These are phyloP conservation scores for Diaporthe vaccinii DNA, from an alignment of 2,329 filamentous ascomycete species.

Conservation along the genomic window DNA sequence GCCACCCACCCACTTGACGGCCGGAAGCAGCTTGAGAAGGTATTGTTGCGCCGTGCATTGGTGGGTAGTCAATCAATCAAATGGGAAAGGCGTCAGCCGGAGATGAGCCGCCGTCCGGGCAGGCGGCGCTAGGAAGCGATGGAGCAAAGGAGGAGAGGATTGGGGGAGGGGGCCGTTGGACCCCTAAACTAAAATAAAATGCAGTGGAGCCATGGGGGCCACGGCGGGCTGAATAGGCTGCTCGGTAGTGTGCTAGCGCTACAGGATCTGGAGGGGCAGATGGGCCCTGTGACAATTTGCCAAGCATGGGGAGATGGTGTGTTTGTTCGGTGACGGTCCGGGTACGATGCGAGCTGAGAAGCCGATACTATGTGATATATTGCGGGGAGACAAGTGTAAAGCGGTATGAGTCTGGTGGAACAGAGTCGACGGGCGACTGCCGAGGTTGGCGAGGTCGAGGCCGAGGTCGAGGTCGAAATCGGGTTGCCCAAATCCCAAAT, in stretches of 20 bases:
- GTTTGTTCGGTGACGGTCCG: constrained; percentile 18
- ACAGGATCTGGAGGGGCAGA: neutral
- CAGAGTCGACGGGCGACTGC: neutral
- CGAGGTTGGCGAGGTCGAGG: neutral
- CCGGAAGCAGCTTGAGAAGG: neutral
- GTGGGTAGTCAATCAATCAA: neutral
- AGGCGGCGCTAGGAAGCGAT: constrained; percentile 10
- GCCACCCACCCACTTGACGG: neutral
- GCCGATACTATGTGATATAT: neutral
- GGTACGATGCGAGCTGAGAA: neutral
- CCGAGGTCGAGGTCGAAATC: neutral
- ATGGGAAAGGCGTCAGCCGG: neutral
- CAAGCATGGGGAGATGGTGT: constrained; percentile 3
- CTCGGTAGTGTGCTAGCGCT: neutral
- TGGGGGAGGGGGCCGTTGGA: neutral
- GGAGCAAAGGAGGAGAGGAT: neutral
- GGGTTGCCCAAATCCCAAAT: constrained; percentile 10
- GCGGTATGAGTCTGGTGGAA: neutral
- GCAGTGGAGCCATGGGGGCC: neutral
- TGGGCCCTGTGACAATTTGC: constrained; percentile 13
- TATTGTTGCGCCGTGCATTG: neutral
- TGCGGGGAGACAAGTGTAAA: neutral
- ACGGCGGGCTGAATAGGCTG: constrained; percentile 1
- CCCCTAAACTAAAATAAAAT: constrained; percentile 30
- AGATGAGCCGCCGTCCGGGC: constrained; percentile 26